Evolutionary conservation across 257 asterid genomes (phyloP).

Genomic region (Thymus quinquecostatus): DNA sequence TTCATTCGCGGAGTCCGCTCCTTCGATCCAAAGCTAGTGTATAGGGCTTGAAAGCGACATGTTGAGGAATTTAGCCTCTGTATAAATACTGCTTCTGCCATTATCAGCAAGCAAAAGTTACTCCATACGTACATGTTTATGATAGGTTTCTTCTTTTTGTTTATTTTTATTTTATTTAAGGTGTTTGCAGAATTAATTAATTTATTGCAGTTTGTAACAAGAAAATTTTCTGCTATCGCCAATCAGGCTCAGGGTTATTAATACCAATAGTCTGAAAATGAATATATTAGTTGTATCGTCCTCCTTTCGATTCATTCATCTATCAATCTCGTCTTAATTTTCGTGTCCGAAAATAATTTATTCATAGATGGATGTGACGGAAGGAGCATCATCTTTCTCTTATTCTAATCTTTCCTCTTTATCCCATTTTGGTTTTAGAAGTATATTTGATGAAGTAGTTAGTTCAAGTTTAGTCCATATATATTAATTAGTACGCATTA

Average conservation of each 20-base stretch:
- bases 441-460: too few relatives aligned
- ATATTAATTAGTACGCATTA: too few relatives aligned
- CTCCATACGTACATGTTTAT: slow-evolving; percentile 24
- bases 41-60: slow-evolving; percentile 47
- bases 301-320: too few relatives aligned
- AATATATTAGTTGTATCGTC: neutral
- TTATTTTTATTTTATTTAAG: neutral
- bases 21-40: slow-evolving; percentile 52
- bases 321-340: too few relatives aligned
- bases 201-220: slow-evolving; percentile 16
- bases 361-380: too few relatives aligned
- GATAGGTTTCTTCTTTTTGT: neutral
- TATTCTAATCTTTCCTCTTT: too few relatives aligned
- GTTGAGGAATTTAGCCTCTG: slow-evolving; percentile 16
- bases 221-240: neutral
- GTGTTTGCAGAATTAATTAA: slow-evolving; percentile 24
- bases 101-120: neutral
- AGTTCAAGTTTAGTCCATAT: too few relatives aligned
- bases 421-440: too few relatives aligned
- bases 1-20: slow-evolving; percentile 62
- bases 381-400: too few relatives aligned
- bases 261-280: neutral
- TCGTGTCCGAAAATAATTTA: too few relatives aligned
- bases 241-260: neutral
- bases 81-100: slow-evolving; percentile 24